Conservation (phyloP, 805 yeast species). For the Lachancea lanzarotensis region DNA sequence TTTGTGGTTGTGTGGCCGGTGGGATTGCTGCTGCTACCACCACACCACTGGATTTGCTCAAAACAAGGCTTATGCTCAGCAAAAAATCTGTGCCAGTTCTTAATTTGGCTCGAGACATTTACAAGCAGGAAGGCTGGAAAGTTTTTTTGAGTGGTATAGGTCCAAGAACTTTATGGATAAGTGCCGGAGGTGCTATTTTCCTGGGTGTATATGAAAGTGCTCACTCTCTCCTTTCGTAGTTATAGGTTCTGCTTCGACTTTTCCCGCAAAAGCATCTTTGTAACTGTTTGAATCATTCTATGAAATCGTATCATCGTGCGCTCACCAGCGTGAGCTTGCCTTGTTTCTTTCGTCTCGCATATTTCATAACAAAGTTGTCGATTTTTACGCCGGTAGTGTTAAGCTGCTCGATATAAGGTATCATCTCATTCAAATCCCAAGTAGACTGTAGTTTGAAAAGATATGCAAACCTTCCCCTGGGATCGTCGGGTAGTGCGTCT, state of each 20-base stretch:
- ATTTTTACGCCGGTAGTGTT: slow-evolving; percentile 47
- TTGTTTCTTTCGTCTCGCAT: slow-evolving; percentile 46
- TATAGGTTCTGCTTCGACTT: slow-evolving; percentile 1
- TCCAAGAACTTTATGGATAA: slow-evolving; percentile 95
- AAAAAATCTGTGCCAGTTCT: slow-evolving; percentile 40
- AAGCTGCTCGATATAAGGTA: slow-evolving; percentile 57
- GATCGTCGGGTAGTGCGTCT: slow-evolving; percentile 42
- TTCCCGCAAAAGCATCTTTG: slow-evolving; percentile 11
- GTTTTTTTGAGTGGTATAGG: slow-evolving; percentile 84
- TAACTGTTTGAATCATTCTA: neutral
- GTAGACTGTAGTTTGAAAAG: slow-evolving; percentile 48
- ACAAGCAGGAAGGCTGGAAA: slow-evolving; percentile 63
- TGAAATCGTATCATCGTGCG: slow-evolving; percentile 12
- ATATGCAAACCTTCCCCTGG: slow-evolving; percentile 42
- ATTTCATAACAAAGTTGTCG: slow-evolving; percentile 57
- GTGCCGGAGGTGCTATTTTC: slow-evolving; percentile 97
- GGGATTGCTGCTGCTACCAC: slow-evolving; percentile 77
- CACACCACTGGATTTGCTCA: slow-evolving; percentile 73
- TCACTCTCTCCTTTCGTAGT: slow-evolving; percentile 31
- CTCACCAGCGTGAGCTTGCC: slow-evolving; percentile 38
- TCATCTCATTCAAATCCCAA: slow-evolving; percentile 59
- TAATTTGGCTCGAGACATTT: slow-evolving; percentile 45
- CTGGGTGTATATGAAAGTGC: slow-evolving; percentile 86
- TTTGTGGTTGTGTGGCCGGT: slow-evolving; percentile 79
- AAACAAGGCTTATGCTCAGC: slow-evolving; percentile 80